Conservation (phyloP, 2,329 filamentous ascomycete genomes). For the Penicillium sclerotiorum region DNA sequence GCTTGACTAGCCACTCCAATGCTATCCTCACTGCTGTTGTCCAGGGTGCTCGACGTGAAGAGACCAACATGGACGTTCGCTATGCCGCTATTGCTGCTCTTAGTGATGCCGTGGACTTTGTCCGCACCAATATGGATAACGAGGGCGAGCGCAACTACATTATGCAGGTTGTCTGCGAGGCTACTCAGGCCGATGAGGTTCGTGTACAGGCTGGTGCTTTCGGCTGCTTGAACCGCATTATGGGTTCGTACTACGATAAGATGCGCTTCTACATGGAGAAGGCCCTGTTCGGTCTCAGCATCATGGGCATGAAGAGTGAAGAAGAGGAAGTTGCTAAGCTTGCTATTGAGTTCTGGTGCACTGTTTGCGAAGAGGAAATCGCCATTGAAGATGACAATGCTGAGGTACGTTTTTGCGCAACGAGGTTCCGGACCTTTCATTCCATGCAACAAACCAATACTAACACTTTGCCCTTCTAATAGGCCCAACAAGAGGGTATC, state of each 20-base stretch:
- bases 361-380: constrained; percentile 98
- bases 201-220: constrained; percentile 95
- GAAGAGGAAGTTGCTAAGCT: constrained; percentile 98
- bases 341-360: constrained; percentile 99
- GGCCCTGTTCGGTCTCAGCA: constrained; percentile 94
- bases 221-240: constrained; percentile 96
- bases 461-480: constrained; percentile 10
- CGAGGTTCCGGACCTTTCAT: too few species aligned
- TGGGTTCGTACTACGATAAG: constrained; percentile 98
- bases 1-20: constrained; percentile 85
- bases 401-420: constrained; percentile 63
- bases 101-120: constrained; percentile 95
- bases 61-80: constrained; percentile 86
- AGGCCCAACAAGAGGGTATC: constrained; percentile 69
- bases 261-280: constrained; percentile 99
- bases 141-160: constrained; percentile 99
- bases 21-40: constrained; percentile 97
- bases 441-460: too few species aligned
- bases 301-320: constrained; percentile 96
- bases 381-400: constrained; percentile 96
- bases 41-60: constrained; percentile 95
- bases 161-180: constrained; percentile 99
- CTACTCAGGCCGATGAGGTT: constrained; percentile 87
- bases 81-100: constrained; percentile 91
- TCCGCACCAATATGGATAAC: constrained; percentile 97